These are phyloP conservation scores for Fallopia convolvulus DNA, from an alignment of 148 eudicot genomes.

Conservation along the genomic window DNA sequence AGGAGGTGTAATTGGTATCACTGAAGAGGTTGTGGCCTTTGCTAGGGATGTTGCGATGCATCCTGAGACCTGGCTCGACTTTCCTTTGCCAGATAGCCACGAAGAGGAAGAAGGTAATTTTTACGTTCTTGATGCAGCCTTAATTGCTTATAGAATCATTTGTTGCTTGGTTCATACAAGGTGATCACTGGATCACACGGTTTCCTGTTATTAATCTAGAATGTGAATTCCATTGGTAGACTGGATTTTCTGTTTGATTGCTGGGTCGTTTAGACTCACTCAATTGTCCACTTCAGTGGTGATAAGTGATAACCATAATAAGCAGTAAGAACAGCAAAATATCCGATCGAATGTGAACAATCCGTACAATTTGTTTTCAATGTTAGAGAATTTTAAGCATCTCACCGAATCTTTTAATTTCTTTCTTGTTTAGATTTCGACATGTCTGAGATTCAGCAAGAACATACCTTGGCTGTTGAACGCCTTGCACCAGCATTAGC, in stretches of 20 bases:
- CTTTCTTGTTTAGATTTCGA: conserved; percentile 50
- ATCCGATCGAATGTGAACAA: background rate
- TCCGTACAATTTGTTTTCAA: background rate
- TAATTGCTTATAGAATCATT: background rate
- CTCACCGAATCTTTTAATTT: background rate
- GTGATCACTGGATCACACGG: too few relatives aligned
- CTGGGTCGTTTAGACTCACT: background rate
- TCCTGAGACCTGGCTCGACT: conserved; percentile 95
- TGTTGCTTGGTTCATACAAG: too few relatives aligned
- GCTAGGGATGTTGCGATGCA: conserved; percentile 65
- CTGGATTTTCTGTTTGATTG: background rate
- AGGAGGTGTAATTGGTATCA: conserved; percentile 56
- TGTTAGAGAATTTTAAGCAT: background rate
- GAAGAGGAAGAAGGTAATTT: conserved; percentile 36
- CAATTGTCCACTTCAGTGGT: background rate
- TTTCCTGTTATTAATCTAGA: background rate
- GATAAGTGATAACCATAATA: too few relatives aligned
- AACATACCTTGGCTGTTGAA: conserved; percentile 85
- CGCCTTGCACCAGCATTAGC: conserved; percentile 72
- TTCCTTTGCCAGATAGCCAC: conserved; percentile 59
- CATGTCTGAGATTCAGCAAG: conserved; percentile 89
- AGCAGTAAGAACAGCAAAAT: background rate
- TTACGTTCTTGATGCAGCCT: too few relatives aligned
- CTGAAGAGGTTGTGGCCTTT: conserved; percentile 64
- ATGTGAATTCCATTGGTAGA: background rate